Percentiles rank a stretch among this genome's conserved stretches.
Evolutionary conservation across 805 yeast species (phyloP).

Genomic region (Saturnispora quitensis): DNA sequence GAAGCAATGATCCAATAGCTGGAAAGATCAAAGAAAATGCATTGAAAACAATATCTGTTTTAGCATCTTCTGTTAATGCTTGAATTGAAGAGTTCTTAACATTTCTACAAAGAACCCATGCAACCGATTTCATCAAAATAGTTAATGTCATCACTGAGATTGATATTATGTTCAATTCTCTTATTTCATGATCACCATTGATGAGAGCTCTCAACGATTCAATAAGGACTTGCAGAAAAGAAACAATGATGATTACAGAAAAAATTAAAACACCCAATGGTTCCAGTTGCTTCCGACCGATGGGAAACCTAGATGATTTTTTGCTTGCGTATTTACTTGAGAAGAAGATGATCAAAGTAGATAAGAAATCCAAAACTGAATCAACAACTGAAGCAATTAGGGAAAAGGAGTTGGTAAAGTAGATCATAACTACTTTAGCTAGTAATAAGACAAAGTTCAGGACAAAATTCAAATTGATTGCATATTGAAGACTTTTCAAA

Average conservation of each 20-base stretch:
- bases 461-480: slow-evolving; percentile 55
- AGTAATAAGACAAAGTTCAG: slow-evolving; percentile 49
- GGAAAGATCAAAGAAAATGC: slow-evolving; percentile 66
- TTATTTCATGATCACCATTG: slow-evolving; percentile 30
- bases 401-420: slow-evolving; percentile 64
- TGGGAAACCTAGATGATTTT: slow-evolving; percentile 39
- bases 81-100: slow-evolving; percentile 59
- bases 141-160: slow-evolving; percentile 54
- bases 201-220: slow-evolving; percentile 47
- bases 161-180: slow-evolving; percentile 42
- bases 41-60: slow-evolving; percentile 70
- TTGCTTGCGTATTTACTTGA: slow-evolving; percentile 44
- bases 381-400: slow-evolving; percentile 73
- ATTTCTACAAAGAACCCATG: slow-evolving; percentile 55
- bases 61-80: slow-evolving; percentile 76
- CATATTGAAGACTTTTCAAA: slow-evolving; percentile 35
- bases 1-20: slow-evolving; percentile 40
- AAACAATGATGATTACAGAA: slow-evolving; percentile 59
- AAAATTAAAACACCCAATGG: slow-evolving; percentile 73
- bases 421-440: slow-evolving; percentile 52
- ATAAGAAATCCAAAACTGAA: slow-evolving; percentile 62
- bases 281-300: slow-evolving; percentile 64
- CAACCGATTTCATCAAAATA: slow-evolving; percentile 46
- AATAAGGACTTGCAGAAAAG: slow-evolving; percentile 64
- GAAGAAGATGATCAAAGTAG: slow-evolving; percentile 62